Evolutionary conservation across 495 filamentous ascomycete species (phyloP), one percentile per base, ranked within the genome.

Genomic region (Penicillium atrosanguineum): DNA sequence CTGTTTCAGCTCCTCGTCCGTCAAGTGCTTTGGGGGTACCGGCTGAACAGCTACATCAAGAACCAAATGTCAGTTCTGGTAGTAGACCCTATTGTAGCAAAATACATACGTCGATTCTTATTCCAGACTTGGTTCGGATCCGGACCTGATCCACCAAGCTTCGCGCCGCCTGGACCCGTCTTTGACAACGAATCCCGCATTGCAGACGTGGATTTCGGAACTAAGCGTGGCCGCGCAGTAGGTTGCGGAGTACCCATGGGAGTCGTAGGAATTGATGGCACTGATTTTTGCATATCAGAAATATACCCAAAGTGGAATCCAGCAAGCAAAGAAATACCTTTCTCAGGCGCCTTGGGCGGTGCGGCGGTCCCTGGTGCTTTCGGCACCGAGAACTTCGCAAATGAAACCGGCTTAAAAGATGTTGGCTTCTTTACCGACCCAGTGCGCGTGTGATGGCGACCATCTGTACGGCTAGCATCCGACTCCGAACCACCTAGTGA

Each of bases 1-100:
- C 61, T 95, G 88, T 64, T 95, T 95, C 31, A 99, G 78, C 53
- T 99, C 95, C 69, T 99, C 94, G 59, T 99, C 94, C 1, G 94
- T 97, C 58, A 97, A 86, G 53, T 96, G 90, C 71, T 96, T 97
- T 18, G 87, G 84, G 38, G 91, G 83, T 7, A 89, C 84, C 23
- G 88, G 86, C 48, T 88, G 84, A 16, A 84, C 83, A 56, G 90
- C 89, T 92, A 69, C 39, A 57, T 26, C 34, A 29, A 67, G 50
- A 61, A 60, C 34, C 58, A 31, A 1, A 29, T 45, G 57, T 72
- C 59, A 72, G 69, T 56, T 51, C 56, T 43, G 25, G 49, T 25
- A 42, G 26, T 25, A 39, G 52, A 36, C 46, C 12, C 31, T 52
- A 15, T 47, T 39, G 31, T 26, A 12, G 20, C 46, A 44, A 39